Conservation (phyloP, 129 eudicot genomes). For the Smallanthus sonchifolius region DNA sequence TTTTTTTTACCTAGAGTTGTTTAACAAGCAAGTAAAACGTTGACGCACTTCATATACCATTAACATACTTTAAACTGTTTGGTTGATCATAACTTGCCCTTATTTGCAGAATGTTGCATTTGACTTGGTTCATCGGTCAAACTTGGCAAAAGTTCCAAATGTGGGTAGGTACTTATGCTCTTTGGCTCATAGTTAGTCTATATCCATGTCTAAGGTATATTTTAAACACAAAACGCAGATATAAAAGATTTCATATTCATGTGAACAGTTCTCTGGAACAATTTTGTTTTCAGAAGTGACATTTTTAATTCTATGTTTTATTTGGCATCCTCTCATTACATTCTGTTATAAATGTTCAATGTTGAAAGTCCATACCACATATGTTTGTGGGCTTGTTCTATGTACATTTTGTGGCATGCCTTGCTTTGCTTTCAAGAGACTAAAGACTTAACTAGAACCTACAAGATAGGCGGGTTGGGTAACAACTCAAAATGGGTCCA, state of each 20-base stretch:
- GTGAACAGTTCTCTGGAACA: not conserved
- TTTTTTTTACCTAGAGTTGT: not conserved
- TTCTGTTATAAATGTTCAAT: not conserved
- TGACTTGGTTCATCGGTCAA: conserved; percentile 60
- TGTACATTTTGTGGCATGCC: not conserved
- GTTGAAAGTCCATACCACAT: not conserved
- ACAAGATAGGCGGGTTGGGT: not conserved
- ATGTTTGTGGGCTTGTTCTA: not conserved
- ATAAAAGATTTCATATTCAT: not conserved
- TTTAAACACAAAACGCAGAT: not conserved
- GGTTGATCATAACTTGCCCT: conserved; percentile 16
- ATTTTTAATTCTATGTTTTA: not conserved
- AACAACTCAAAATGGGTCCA: not conserved
- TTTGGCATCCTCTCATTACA: not conserved
- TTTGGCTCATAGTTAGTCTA: not conserved
- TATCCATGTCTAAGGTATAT: not conserved
- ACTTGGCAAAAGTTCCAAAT: conserved; percentile 30
- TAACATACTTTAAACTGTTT: not conserved
- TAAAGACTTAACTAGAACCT: not conserved
- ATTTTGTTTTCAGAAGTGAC: not conserved
- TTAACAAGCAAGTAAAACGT: not conserved
- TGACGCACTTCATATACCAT: conserved; percentile 1
- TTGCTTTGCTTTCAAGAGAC: not conserved
- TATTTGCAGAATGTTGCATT: conserved; percentile 82
- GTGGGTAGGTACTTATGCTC: conserved; percentile 43